A percentile compares a stretch with the other conserved stretches of the same genome.
Conservation (phyloP, 2,329 filamentous ascomycete species). For the Talaromyces albobiverticillius region DNA sequence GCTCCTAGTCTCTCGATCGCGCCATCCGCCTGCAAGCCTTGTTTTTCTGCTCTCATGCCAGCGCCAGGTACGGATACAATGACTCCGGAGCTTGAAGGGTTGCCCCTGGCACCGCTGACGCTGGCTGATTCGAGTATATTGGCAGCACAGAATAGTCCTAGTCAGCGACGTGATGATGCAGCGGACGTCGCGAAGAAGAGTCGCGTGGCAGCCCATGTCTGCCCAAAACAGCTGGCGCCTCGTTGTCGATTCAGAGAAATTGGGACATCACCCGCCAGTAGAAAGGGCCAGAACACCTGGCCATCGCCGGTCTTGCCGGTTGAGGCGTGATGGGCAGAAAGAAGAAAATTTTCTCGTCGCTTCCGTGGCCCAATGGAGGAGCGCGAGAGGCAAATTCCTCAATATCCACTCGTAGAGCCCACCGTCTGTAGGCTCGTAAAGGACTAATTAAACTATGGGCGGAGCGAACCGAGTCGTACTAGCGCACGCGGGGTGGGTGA, state of each 20-base stretch:
- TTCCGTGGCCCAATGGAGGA: slow-evolving; percentile 4
- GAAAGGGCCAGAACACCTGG: slow-evolving; percentile 4
- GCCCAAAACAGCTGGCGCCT: slow-evolving; percentile 6
- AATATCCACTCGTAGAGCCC: too few relatives aligned
- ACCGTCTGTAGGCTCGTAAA: too few relatives aligned
- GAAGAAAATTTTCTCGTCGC: slow-evolving; percentile 2
- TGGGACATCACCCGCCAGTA: neutral
- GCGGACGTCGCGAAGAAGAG: neutral
- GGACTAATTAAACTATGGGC: neutral
- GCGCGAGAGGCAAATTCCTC: neutral
- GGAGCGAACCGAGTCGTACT: neutral
- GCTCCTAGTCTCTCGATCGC: neutral
- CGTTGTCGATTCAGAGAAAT: neutral
- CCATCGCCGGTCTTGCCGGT: neutral
- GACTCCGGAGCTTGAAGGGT: too few relatives aligned
- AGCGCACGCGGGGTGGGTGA: slow-evolving; percentile 3
- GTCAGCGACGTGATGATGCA: slow-evolving; percentile 1
- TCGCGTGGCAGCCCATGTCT: neutral
- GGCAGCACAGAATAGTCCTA: too few relatives aligned
- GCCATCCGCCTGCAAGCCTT: neutral
- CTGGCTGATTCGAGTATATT: too few relatives aligned
- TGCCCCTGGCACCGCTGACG: neutral
- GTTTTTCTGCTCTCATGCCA: neutral
- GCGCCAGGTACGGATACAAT: too few relatives aligned
- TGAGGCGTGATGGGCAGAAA: neutral